Base-by-base conservation (phyloP, 257 asterid genomes). In the Salvia rosmarinus region DNA sequence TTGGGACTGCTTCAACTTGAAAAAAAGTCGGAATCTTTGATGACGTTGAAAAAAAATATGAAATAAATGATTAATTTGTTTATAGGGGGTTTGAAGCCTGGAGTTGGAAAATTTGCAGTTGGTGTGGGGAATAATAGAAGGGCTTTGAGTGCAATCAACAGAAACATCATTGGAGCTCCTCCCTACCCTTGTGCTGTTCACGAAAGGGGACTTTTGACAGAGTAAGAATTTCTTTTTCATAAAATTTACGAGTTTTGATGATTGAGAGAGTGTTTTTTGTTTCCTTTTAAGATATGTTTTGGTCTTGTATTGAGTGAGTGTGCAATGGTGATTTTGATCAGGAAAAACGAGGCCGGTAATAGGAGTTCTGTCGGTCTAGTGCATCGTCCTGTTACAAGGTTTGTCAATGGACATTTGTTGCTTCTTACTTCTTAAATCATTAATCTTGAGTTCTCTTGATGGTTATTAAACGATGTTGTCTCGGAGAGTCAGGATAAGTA, bases 361-460 rank as follows among this genome's bases (percentile, higher is more conserved):
- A 88, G 81, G 84, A 80, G 56, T 49, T 83, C 79, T 40, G 78
- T 51, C 28, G 44, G 75, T 71, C 96, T 86, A 10, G 74, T 73
- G 28, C 92, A 85, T 75, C 88, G 96, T 9, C 98, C 98, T 0
- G 71, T 89, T 58, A 89, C 98, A 56, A 89, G 98, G 98, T 89
- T 76, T 25, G 86, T n/a, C 7, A 16, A 11, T 65, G 13, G 42
- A 9, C 49, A 59, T 52, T 58, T 37, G 5, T 54, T 60, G 51
- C 23, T 58, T 69, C 70, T 40, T 44, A 16, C 34, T 5, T 73
- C 34, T 12, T 13, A 43, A 62, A 7, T 54, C 57, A n/a, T 63
- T 35, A 2, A 17, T 71, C 44, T 63, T 9, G 25, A 34, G 70
- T 14, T 21, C 17, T 5, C 19, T 58, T 57, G 34, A 11, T 58